Conservation (phyloP, 306 rosid genomes). For the Mimosa bimucronata region DNA sequence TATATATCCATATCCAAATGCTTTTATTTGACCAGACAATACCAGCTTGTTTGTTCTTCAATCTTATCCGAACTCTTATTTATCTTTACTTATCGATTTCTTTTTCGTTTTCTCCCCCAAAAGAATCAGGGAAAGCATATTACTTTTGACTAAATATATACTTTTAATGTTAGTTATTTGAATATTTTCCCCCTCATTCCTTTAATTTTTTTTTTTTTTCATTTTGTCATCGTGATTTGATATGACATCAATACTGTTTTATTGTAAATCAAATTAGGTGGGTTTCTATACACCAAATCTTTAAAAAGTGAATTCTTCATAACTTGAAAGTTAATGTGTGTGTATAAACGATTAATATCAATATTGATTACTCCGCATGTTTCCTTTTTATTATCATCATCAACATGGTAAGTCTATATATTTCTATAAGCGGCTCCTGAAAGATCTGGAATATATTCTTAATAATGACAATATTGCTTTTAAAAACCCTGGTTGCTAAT, state of each 20-base stretch:
- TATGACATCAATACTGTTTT: background rate
- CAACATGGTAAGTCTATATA: no score
- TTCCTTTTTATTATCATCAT: no score
- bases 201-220: background rate
- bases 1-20: background rate
- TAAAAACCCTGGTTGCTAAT: background rate
- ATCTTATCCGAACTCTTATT: background rate
- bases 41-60: background rate
- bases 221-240: background rate
- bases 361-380: no score
- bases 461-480: background rate
- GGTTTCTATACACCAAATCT: no score
- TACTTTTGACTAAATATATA: background rate
- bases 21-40: background rate
- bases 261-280: no score
- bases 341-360: no score
- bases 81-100: background rate
- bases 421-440: no score
- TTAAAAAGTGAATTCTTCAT: no score
- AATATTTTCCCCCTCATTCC: background rate
- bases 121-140: background rate
- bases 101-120: background rate
- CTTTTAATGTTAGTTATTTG: background rate
- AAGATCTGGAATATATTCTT: slow-evolving; percentile 2
- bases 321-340: no score